These are phyloP conservation scores for Kodamaea anthophila DNA, from an alignment of 1,139 yeast genomes.

Conservation along the genomic window DNA sequence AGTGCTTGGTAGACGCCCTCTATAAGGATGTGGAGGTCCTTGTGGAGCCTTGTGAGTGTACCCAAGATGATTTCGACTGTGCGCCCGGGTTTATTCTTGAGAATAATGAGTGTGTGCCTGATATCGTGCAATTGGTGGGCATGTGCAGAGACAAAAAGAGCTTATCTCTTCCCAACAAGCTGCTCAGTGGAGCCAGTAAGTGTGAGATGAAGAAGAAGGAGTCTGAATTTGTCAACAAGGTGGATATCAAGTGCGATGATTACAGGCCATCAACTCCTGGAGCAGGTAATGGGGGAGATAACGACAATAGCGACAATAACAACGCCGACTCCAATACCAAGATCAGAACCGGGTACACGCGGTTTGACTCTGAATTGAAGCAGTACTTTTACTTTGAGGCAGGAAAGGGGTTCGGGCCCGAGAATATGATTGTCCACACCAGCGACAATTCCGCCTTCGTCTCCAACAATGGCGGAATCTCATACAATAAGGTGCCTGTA, in stretches of 20 bases:
- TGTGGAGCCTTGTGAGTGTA: conserved; percentile 63
- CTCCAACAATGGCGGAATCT: conserved; percentile 74
- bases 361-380: conserved; percentile 39
- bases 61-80: conserved; percentile 68
- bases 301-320: conserved; percentile 24
- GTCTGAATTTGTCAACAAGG: conserved; percentile 20
- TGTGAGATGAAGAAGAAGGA: conserved; percentile 28
- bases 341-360: conserved; percentile 17
- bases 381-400: conserved; percentile 55
- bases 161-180: conserved; percentile 28
- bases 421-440: conserved; percentile 67
- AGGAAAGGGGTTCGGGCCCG: conserved; percentile 42
- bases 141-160: conserved; percentile 22
- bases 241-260: conserved; percentile 29
- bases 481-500: conserved; percentile 45
- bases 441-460: conserved; percentile 45
- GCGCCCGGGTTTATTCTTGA: conserved; percentile 44
- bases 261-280: conserved; percentile 10
- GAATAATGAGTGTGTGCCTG: conserved; percentile 53
- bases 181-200: conserved; percentile 42
- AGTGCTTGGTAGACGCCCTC: conserved; percentile 60
- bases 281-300: conserved; percentile 10
- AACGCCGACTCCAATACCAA: conserved; percentile 18
- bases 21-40: conserved; percentile 53
- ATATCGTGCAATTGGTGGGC: conserved; percentile 23